A percentile compares a stretch with the other conserved stretches of the same genome.
Conservation (phyloP, 2,329 filamentous ascomycete genomes). For the Truncatella angustata region DNA sequence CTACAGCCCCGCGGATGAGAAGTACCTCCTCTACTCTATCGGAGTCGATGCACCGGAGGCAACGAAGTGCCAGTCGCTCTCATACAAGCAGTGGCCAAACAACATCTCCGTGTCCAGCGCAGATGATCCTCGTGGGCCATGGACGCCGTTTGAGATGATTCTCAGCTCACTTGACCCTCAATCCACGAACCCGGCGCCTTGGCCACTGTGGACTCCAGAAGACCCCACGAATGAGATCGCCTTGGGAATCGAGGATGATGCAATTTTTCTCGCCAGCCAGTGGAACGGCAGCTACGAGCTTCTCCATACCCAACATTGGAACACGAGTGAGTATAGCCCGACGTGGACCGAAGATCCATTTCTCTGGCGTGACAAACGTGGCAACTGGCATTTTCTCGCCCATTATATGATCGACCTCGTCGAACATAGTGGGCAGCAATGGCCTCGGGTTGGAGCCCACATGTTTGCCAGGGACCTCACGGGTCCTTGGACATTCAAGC, state of each 20-base stretch:
- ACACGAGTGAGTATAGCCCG: conserved; percentile 15
- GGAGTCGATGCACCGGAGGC: conserved; percentile 28
- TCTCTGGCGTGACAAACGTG: conserved; percentile 26
- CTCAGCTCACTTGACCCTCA: conserved; percentile 10
- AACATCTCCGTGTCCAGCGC: conserved; percentile 31
- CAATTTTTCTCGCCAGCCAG: conserved; percentile 28
- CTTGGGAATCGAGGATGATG: conserved; percentile 33
- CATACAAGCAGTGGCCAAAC: conserved; percentile 19
- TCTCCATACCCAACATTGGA: conserved; percentile 3
- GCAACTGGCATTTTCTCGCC: conserved; percentile 27
- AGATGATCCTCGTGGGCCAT: conserved; percentile 19
- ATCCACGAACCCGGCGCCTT: conserved; percentile 40
- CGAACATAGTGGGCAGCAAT: conserved; percentile 18
- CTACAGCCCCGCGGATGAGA: conserved; percentile 40
- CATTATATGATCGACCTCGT: conserved; percentile 26
- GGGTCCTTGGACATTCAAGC: conserved; percentile 23
- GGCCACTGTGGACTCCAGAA: conserved; percentile 30
- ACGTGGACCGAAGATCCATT: conserved; percentile 27
- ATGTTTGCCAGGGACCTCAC: conserved; percentile 18
- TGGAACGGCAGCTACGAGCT: conserved; percentile 27
- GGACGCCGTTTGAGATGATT: conserved; percentile 14
- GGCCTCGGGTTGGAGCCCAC: conserved; percentile 24
- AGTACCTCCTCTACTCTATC: conserved; percentile 44
- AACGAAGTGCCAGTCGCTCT: conserved; percentile 21
- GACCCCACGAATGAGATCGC: conserved; percentile 27